Evolutionary conservation across 495 filamentous ascomycete genomes (phyloP), one percentile per base, ranked within the genome.

Genomic region (Choiromyces venosus): DNA sequence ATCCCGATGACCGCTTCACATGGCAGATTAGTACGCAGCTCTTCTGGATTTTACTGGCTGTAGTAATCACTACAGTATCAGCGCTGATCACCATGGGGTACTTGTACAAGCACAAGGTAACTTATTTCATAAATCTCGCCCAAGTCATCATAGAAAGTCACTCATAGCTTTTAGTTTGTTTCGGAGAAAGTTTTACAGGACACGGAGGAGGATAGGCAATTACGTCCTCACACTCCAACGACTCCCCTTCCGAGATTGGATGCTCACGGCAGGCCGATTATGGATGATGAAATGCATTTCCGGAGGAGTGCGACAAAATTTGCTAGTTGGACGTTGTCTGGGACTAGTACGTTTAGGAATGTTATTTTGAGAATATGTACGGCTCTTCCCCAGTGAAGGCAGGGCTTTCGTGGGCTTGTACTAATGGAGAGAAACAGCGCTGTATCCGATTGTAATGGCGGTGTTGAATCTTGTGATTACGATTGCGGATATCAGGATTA

Each of bases 21-120:
- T 77, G 76, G 76, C 76, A 78, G 65, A 78, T 78, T 6, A 69
- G 71, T 7, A 78, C 76, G 21, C 75, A 78, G 65, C 18, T 78
- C n/a, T 66, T 78, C 19, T 78, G 76, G 76, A 78, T 78, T 38
- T 33, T 78, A 0, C 36, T 78, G 21, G 76, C 76, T 1, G 76
- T 78, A 16, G 67, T 37, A 8, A 44, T 74, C 14, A 78, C 76
- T 25, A 37, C 21, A n/a, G 33, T 69, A 0, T 75, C 71, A 29
- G 76, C 76, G 25, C n/a, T 73, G 12, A 46, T 64, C 4, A 78
- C 76, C 1, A 69, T 69, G 21, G 64, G 21, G 1, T 77, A 78
- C 39, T 65, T 78, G 2, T 78, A 78, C 18, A 74, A 74, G 14
- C 76, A 78, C 10, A 78, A 78, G 61, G 76, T 71, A 38, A 61